These are phyloP conservation scores for Leptographium procerum DNA, from an alignment of 2,329 filamentous ascomycete species.

Conservation along the genomic window DNA sequence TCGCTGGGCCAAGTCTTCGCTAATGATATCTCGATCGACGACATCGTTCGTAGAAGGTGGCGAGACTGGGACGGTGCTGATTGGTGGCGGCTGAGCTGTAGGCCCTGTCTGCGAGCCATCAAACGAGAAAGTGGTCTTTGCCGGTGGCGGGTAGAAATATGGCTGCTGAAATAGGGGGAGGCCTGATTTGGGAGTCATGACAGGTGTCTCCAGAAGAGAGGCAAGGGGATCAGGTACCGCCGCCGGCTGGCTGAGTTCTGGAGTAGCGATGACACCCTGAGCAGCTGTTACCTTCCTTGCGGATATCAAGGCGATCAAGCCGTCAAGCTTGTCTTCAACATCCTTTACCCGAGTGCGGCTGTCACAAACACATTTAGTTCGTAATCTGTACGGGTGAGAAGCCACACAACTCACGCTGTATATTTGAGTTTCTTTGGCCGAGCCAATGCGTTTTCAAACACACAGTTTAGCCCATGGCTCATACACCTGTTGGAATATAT, in stretches of 20 bases:
- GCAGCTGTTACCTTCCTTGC: conserved; percentile 12
- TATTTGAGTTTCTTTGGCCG: conserved; percentile 14
- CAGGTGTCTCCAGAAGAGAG: no score
- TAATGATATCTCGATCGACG: conserved; percentile 10
- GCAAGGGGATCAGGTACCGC: conserved; percentile 6
- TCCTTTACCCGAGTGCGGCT: conserved; percentile 14
- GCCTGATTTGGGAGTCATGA: not conserved
- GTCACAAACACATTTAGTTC: not conserved
- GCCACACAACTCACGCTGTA: conserved; percentile 10
- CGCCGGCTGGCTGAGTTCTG: conserved; percentile 8
- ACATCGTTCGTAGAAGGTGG: conserved; percentile 3
- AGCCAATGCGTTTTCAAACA: conserved; percentile 15
- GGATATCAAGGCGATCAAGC: conserved; percentile 21
- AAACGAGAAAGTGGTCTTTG: not conserved
- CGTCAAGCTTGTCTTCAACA: conserved; percentile 15
- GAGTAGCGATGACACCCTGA: not conserved
- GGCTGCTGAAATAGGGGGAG: not conserved
- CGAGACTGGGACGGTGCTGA: not conserved
- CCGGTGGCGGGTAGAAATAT: not conserved
- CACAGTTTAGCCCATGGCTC: conserved; percentile 10
- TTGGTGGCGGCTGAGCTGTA: not conserved
- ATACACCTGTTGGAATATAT: conserved; percentile 7
- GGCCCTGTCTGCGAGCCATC: not conserved
- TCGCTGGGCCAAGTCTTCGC: conserved; percentile 5
- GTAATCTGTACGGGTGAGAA: not conserved